Percentiles rank a stretch among this genome's conserved stretches.
Conservation (phyloP, 2,329 filamentous ascomycete species). For the Ceratocystis huliohia region DNA sequence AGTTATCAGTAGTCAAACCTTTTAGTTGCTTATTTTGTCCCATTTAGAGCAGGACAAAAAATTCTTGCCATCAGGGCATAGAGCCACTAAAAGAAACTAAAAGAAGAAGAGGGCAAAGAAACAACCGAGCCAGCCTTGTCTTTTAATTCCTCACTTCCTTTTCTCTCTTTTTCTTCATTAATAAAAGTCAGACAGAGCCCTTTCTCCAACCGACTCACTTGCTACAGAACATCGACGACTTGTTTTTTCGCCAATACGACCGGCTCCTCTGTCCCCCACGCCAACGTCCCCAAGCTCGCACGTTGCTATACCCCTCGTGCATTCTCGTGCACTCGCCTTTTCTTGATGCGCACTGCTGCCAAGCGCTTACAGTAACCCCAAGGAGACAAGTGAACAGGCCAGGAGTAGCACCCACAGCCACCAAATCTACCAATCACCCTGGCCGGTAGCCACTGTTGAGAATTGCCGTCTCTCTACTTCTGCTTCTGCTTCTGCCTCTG, state of each 20-base stretch:
- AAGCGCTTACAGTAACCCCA: conserved; percentile 20
- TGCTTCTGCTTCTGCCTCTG: not conserved
- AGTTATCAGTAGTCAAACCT: not conserved
- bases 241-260: not conserved
- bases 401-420: not conserved
- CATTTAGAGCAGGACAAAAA: not conserved
- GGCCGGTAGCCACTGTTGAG: not conserved
- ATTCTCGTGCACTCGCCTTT: not conserved
- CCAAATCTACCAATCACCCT: not conserved
- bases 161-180: not conserved
- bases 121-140: not conserved
- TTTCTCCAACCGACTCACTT: not conserved
- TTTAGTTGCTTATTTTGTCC: not conserved
- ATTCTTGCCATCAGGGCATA: not conserved
- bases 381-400: conserved; percentile 7
- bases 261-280: not conserved
- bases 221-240: not conserved
- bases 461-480: not conserved
- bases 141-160: not conserved
- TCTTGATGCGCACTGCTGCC: conserved; percentile 17
- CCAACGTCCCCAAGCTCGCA: not conserved
- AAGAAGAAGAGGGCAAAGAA: not conserved
- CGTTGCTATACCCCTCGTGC: not conserved
- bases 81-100: not conserved
- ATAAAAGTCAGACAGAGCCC: not conserved